Evolutionary conservation across 805 yeast genomes (phyloP).

Genomic region (Kluyveromyces starmeri): DNA sequence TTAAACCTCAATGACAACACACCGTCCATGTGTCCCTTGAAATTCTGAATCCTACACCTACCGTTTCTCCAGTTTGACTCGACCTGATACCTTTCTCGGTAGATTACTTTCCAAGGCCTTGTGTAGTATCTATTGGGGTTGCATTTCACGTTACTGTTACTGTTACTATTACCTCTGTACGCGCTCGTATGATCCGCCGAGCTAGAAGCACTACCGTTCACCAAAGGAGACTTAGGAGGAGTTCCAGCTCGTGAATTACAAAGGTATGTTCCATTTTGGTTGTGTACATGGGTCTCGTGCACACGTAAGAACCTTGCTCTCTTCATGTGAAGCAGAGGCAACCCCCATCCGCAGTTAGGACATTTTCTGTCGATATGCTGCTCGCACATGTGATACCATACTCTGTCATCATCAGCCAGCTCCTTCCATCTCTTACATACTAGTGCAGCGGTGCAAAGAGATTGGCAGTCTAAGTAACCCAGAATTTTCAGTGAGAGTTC

Average conservation of each 20-base stretch:
- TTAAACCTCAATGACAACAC: constrained; percentile 82
- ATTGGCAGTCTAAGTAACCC: constrained; percentile 84
- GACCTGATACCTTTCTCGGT: constrained; percentile 80
- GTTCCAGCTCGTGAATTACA: background rate
- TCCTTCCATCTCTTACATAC: constrained; percentile 81
- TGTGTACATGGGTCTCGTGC: constrained; percentile 1
- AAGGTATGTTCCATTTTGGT: background rate
- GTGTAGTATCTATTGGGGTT: constrained; percentile 30
- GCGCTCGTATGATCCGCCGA: background rate
- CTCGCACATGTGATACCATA: constrained; percentile 97
- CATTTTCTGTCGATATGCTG: constrained; percentile 97
- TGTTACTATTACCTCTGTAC: background rate
- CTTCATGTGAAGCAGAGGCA: constrained; percentile 87
- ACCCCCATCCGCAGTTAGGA: constrained; percentile 98
- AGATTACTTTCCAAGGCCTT: constrained; percentile 94
- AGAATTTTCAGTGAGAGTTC: constrained; percentile 79
- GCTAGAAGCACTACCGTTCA: background rate
- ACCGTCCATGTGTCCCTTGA: constrained; percentile 80
- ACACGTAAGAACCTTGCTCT: constrained; percentile 37
- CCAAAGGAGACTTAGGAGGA: background rate
- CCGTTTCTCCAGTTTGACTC: constrained; percentile 96
- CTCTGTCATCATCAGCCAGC: constrained; percentile 91
- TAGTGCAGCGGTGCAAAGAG: constrained; percentile 90
- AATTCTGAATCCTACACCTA: constrained; percentile 48
- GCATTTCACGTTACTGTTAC: constrained; percentile 11